These are phyloP conservation scores for Brassica carinata DNA, from an alignment of 345 rosid species.

Conservation along the genomic window DNA sequence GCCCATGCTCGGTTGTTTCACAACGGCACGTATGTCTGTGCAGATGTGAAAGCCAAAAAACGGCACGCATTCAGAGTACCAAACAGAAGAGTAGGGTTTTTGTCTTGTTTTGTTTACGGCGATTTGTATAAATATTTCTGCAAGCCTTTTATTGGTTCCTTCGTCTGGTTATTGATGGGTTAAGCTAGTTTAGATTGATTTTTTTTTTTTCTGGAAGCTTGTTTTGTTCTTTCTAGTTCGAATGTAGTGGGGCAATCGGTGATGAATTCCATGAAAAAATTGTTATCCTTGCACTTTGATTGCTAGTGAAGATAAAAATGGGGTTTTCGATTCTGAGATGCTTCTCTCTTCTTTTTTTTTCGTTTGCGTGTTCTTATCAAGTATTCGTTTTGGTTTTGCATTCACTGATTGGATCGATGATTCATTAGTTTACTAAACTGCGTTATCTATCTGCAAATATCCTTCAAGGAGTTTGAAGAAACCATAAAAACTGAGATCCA, in stretches of 20 bases:
- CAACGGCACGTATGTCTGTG: not conserved
- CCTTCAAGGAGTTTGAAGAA: conserved; percentile 37
- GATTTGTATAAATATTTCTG: conserved; percentile 11
- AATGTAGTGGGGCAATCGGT: conserved; percentile 37
- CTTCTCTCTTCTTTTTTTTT: not conserved
- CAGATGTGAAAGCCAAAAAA: not conserved
- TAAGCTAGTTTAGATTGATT: not conserved
- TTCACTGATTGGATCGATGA: conserved; percentile 39
- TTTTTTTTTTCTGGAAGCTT: not conserved
- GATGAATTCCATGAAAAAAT: conserved; percentile 48
- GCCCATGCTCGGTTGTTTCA: not conserved
- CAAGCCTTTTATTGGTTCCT: not conserved
- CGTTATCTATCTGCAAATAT: conserved; percentile 52
- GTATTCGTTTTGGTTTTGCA: not conserved
- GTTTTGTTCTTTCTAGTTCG: not conserved
- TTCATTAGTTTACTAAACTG: conserved; percentile 37
- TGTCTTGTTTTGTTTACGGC: not conserved
- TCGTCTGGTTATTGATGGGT: not conserved
- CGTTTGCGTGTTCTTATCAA: not conserved
- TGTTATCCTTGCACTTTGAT: conserved; percentile 82
- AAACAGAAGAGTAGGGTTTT: not conserved
- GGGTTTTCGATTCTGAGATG: conserved; percentile 48
- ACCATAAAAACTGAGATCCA: conserved; percentile 43
- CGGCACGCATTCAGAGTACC: not conserved
- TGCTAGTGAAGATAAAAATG: conserved; percentile 54